These are phyloP conservation scores for Dictyostelium firmibasis DNA, from an alignment of 78 protist species.

Conservation along the genomic window DNA sequence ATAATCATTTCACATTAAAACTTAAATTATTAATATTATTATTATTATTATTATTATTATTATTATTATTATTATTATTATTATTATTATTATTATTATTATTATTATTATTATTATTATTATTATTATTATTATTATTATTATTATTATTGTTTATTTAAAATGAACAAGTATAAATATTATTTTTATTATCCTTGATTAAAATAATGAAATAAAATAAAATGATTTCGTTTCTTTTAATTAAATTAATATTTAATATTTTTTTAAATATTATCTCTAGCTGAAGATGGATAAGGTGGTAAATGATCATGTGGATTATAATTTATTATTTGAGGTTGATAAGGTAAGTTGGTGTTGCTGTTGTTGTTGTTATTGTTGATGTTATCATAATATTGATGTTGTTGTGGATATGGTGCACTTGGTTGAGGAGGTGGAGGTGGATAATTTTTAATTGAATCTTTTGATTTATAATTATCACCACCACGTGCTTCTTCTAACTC, in stretches of 20 bases:
- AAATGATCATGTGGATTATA: background rate
- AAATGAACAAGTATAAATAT: background rate
- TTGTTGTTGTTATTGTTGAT: background rate
- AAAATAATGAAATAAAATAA: no score
- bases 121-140: no score
- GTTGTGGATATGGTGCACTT: background rate
- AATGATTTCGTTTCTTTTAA: background rate
- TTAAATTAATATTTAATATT: background rate
- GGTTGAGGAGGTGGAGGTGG: background rate
- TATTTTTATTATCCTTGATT: no score
- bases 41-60: no score
- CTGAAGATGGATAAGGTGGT: background rate
- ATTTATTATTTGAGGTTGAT: background rate
- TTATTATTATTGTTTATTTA: no score
- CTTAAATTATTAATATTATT: no score
- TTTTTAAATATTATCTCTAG: slow-evolving; percentile 3
- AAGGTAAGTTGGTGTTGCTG: background rate
- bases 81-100: no score
- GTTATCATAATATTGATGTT: background rate
- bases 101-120: no score
- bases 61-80: no score
- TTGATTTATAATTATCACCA: background rate
- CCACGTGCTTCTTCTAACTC: background rate
- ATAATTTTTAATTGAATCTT: background rate
- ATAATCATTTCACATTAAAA: no score